These are phyloP conservation scores for Penicillium verhagenii DNA, from an alignment of 495 filamentous ascomycete species.

Conservation along the genomic window DNA sequence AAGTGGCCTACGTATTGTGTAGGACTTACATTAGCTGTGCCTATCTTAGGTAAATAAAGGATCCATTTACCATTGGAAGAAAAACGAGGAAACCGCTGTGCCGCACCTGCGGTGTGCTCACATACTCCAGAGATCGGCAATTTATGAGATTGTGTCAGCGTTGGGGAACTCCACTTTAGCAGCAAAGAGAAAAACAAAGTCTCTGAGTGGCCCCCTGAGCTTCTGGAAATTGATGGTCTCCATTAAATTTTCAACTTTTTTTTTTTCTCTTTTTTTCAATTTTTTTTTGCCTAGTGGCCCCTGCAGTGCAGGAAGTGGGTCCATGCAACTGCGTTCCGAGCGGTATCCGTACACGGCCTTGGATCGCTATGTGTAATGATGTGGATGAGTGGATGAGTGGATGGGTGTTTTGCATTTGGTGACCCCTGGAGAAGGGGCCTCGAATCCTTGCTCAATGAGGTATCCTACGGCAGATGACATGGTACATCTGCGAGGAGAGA, in stretches of 20 bases:
- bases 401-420: conserved; percentile 18
- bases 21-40: background rate
- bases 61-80: background rate
- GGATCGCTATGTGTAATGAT: conserved; percentile 15
- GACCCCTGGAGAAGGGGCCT: no score
- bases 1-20: background rate
- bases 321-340: conserved; percentile 24
- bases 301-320: conserved; percentile 28
- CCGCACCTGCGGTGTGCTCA: conserved; percentile 16
- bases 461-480: conserved; percentile 5
- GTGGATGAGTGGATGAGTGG: conserved; percentile 9
- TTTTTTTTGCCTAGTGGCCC: conserved; percentile 16
- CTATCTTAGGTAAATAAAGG: background rate
- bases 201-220: conserved; percentile 11
- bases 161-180: conserved; percentile 11
- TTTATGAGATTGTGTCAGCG: conserved; percentile 19
- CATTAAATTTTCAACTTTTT: conserved; percentile 13
- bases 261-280: conserved; percentile 12
- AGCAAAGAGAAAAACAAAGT: background rate
- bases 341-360: conserved; percentile 11
- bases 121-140: conserved; percentile 28
- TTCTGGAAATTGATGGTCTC: conserved; percentile 25
- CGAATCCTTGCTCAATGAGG: conserved; percentile 6
- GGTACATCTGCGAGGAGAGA: conserved; percentile 2
- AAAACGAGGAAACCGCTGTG: no score